A percentile compares a stretch with the other conserved stretches of the same genome.
Evolutionary conservation across 495 filamentous ascomycete species (phyloP).

Genomic region (Thermothielavioides terrestris): DNA sequence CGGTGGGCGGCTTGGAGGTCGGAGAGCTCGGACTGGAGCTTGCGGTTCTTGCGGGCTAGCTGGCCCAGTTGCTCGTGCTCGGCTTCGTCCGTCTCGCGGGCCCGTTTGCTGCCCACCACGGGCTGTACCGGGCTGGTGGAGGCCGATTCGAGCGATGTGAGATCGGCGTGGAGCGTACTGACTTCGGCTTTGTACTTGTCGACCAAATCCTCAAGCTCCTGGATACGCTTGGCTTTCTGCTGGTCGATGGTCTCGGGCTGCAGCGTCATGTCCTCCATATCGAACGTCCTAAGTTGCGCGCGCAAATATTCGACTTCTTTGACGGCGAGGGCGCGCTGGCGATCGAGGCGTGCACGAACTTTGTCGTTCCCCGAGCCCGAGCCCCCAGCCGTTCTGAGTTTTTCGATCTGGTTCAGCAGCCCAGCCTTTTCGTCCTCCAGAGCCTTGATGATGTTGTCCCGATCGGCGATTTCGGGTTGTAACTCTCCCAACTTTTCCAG

Average conservation of each 20-base stretch:
- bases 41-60: constrained; percentile 72
- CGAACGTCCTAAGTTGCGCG: constrained; percentile 84
- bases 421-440: constrained; percentile 60
- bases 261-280: constrained; percentile 80
- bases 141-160: constrained; percentile 51
- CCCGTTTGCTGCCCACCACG: constrained; percentile 48
- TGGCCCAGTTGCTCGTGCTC: constrained; percentile 74
- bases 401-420: constrained; percentile 61
- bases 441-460: constrained; percentile 63
- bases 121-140: constrained; percentile 21
- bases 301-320: constrained; percentile 93
- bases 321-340: constrained; percentile 72
- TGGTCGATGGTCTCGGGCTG: constrained; percentile 69
- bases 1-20: constrained; percentile 56
- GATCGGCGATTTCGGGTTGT: constrained; percentile 71
- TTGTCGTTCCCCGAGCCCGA: constrained; percentile 44
- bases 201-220: constrained; percentile 73
- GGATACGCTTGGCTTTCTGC: constrained; percentile 64
- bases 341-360: constrained; percentile 60
- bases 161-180: constrained; percentile 59
- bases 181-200: constrained; percentile 85
- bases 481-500: constrained; percentile 68
- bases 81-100: constrained; percentile 45
- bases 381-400: constrained; percentile 43
- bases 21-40: constrained; percentile 69